Base-by-base conservation (phyloP, 1,139 yeast genomes). In the Yamadazyma triangularis region DNA sequence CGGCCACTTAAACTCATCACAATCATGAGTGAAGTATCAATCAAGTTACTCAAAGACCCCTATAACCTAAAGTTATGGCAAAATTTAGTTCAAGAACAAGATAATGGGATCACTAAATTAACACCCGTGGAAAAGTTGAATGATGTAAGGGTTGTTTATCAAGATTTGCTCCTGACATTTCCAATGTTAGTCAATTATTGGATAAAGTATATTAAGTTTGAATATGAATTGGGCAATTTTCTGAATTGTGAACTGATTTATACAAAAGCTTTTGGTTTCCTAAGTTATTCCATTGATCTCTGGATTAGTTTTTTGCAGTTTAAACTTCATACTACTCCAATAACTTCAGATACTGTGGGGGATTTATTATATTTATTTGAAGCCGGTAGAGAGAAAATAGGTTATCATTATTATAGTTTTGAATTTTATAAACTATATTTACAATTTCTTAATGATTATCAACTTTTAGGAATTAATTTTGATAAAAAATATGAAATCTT, bases 181-280 rank as follows among this genome's bases (percentile, higher is more conserved):
- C 97, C 97, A 0, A 60, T 70, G 23, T 56, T 82, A 23, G 85
- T 79, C 46, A 86, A 84, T 28, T 86, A 84, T 52, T 86, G 96
- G 91, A 67, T 81, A 27, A 73, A 77, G 40, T 86, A 72, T 51
- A 95, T 96, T 1, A 60, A 69, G 15, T 62, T 76, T 57, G 86
- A 79, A 51, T 82, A 75, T 48, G 64, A 67, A 29, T 51, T 84
- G 20, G 86, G 87, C 0, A 55, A 72, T 39, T 64, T 79, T 0
- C 63, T 60, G 1, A 48, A 54, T 3, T 74, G 86, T 3, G 64
- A 59, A 26, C 46, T 40, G 2, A 64, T 85, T 0, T 91, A 73
- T 50, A 57, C 68, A 31, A 53, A 65, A 4, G 86, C 81, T 0
- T 63, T 88, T 19, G 51, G 54, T 4, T 51, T 64, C n/a, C 48